phyloP scores from a whole-genome alignment of 164 flowering plant species.

The Vitis cinerea region DNA sequence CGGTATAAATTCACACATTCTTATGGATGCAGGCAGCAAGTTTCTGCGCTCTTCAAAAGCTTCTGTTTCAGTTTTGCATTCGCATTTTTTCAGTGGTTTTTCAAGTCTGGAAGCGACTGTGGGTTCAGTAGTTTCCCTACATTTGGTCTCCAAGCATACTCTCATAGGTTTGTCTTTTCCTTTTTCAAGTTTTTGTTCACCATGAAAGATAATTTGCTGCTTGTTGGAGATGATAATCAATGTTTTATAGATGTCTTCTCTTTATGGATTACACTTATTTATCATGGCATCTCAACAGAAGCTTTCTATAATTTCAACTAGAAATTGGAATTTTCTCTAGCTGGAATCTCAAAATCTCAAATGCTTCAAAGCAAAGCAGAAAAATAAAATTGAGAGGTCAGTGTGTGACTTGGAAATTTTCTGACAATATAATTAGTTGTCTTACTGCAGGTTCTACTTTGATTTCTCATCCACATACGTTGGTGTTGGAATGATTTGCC shows the following conservation, averaged over 20 bases:
- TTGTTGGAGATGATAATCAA: too few relatives aligned
- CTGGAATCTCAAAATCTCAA: too few relatives aligned
- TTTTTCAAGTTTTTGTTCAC: too few relatives aligned
- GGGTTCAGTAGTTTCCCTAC: conserved; percentile 47
- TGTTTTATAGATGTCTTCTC: too few relatives aligned
- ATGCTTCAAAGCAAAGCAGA: too few relatives aligned
- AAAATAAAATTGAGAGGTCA: too few relatives aligned
- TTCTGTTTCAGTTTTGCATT: conserved; percentile 34
- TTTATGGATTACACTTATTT: too few relatives aligned
- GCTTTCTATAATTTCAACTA: neutral
- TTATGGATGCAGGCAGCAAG: conserved; percentile 34
- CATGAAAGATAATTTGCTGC: too few relatives aligned
- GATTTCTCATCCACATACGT: conserved; percentile 54
- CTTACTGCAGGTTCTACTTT: conserved; percentile 37
- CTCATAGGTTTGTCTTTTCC: conserved; percentile 13
- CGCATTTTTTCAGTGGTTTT: conserved; percentile 45
- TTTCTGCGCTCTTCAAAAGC: conserved; percentile 27
- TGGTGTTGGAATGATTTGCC: conserved; percentile 56
- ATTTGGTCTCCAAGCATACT: conserved; percentile 39
- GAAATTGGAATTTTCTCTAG: neutral
- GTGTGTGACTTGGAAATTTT: too few relatives aligned
- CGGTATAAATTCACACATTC: too few relatives aligned
- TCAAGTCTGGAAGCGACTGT: conserved; percentile 30
- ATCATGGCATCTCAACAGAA: neutral
- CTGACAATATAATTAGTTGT: neutral